These are phyloP conservation scores for Xenoacremonium recifei DNA, from an alignment of 2,329 filamentous ascomycete species.

Conservation along the genomic window DNA sequence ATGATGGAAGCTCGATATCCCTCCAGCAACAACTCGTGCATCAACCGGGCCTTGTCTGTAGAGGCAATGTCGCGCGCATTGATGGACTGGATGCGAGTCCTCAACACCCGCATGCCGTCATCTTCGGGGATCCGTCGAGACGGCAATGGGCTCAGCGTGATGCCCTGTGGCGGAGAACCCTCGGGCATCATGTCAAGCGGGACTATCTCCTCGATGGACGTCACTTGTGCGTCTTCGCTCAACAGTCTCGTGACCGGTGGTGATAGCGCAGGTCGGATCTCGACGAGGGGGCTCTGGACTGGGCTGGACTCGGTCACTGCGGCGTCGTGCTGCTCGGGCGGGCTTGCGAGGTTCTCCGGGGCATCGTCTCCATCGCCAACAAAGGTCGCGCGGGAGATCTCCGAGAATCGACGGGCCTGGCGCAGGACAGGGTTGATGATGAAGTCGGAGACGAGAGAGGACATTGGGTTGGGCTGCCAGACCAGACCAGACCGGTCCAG, in stretches of 20 bases:
- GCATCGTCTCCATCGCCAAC: slow-evolving; percentile 32
- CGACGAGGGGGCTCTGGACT: slow-evolving; percentile 14
- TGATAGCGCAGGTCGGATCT: slow-evolving; percentile 18
- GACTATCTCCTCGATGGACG: slow-evolving; percentile 29
- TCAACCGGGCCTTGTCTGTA: slow-evolving; percentile 66
- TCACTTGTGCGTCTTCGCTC: slow-evolving; percentile 34
- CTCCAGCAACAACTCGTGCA: slow-evolving; percentile 71
- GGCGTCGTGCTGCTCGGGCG: no score
- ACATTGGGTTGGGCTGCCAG: slow-evolving; percentile 43
- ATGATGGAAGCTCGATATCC: slow-evolving; percentile 51
- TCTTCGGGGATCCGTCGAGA: slow-evolving; percentile 62
- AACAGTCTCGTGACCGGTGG: slow-evolving; percentile 27
- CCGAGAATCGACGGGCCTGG: slow-evolving; percentile 63
- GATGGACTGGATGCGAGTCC: slow-evolving; percentile 67
- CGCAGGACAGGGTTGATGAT: slow-evolving; percentile 65
- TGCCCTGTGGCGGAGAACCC: slow-evolving; percentile 26
- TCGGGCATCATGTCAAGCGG: slow-evolving; percentile 19
- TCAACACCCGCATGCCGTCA: slow-evolving; percentile 71
- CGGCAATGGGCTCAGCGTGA: slow-evolving; percentile 28
- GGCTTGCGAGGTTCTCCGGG: no score
- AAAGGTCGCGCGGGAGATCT: slow-evolving; percentile 42
- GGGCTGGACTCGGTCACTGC: slow-evolving; percentile 27
- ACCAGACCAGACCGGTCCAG: slow-evolving; percentile 10
- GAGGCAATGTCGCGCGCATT: slow-evolving; percentile 58
- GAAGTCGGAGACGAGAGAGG: slow-evolving; percentile 63